A percentile compares a stretch with the other conserved stretches of the same genome.
These are phyloP conservation scores for Cenococcum geophilum DNA, from an alignment of 495 filamentous ascomycete genomes.

Conservation along the genomic window DNA sequence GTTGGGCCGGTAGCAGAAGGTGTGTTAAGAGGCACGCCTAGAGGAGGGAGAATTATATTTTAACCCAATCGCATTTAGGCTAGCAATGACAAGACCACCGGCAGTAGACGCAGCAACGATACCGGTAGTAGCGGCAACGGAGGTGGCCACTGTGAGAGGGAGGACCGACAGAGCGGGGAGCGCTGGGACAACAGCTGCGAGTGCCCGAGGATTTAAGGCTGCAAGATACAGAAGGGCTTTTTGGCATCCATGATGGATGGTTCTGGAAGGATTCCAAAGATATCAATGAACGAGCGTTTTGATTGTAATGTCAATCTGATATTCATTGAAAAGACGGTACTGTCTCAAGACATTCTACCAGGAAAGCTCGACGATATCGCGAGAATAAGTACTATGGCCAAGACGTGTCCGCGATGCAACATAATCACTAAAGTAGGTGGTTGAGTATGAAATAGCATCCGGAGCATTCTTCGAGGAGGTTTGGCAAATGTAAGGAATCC, in stretches of 20 bases:
- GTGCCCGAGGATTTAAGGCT: constrained; percentile 4
- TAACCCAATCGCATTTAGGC: not conserved
- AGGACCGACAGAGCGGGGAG: not conserved
- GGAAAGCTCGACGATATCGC: not conserved
- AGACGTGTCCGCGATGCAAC: not conserved
- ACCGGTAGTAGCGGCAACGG: not conserved
- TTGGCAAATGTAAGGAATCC: not conserved
- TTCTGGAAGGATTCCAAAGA: not conserved
- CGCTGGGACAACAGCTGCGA: constrained; percentile 13
- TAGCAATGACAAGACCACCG: not conserved
- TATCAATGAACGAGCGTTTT: constrained; percentile 7
- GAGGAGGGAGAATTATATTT: constrained; percentile 3
- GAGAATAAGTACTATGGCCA: constrained; percentile 5
- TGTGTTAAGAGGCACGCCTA: not conserved
- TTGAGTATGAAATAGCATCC: not conserved
- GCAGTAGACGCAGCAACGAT: not conserved
- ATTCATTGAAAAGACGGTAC: not conserved
- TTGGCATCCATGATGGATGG: constrained; percentile 14
- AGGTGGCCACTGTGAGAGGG: not conserved
- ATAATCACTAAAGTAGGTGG: not conserved
- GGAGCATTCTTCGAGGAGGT: not conserved
- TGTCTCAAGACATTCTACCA: not conserved
- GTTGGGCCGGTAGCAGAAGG: not conserved
- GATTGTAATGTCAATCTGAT: constrained; percentile 2
- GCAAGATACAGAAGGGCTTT: constrained; percentile 11